Evolutionary conservation across 1,139 yeast species (phyloP), one percentile per base, ranked within the genome.

Genomic region (Tardiomyces blankii): DNA sequence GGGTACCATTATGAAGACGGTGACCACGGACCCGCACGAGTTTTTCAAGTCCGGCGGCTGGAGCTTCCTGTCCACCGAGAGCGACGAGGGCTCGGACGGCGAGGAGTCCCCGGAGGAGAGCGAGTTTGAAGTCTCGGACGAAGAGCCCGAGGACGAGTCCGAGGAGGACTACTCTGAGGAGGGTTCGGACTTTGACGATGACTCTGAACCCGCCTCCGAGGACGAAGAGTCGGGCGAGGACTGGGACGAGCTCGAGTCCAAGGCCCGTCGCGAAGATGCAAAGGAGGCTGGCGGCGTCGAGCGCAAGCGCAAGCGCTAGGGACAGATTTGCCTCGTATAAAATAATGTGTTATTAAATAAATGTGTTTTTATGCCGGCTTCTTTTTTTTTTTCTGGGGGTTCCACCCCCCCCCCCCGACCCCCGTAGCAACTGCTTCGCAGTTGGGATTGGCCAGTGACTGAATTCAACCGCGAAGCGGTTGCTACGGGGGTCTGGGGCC

Each of bases 41-140:
- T 91, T 91, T 68, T 91, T 89, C 65, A 91, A 84, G 59, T 62
- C 61, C 19, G 98, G 98, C 46, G 97, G 98, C 46, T 91, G 99
- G 99, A 76, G 80, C 39, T 87, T 91, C 76, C 76, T 91, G 63
- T 82, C 77, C 47, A 64, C 66, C 44, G 78, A 73, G 41, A 69
- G 70, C 48, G 78, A 64, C 33, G 82, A 73, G 51, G 76, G 72
- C 44, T 79, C 69, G 45, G 75, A 66, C 18, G 65, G 65, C 33
- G 70, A 67, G 11, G 76, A 64, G 23, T 72, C 62, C 21, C 74
- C 72, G 44, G 66, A 49, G 52, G 69, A 63, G 50, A 55, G 62
- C 33, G 70, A 66, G 48, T 65, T 64, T 47, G 57, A 60, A 41
- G 68, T 61, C 16, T 52, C 60, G 18, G 67, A 62, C 41, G 62